Evolutionary conservation across 2,329 filamentous ascomycete species (phyloP).

Genomic region (Neoascochyta sp.): DNA sequence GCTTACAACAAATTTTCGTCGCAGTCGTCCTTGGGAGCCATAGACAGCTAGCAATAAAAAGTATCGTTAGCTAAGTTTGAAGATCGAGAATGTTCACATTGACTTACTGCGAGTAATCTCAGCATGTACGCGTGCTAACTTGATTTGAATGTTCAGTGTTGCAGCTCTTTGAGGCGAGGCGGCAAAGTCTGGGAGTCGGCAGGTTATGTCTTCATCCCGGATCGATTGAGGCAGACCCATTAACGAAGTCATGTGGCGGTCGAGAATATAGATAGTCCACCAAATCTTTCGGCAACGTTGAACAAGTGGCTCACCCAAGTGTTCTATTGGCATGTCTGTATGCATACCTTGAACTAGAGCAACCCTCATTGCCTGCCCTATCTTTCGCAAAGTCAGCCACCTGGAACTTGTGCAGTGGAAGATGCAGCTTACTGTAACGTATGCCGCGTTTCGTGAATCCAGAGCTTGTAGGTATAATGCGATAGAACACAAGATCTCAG

Average conservation of each 20-base stretch:
- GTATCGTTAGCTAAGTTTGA: slow-evolving; percentile 1
- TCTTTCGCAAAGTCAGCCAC: slow-evolving; percentile 24
- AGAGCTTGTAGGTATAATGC: slow-evolving; percentile 53
- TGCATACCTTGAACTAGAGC: slow-evolving; percentile 52
- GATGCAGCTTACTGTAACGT: slow-evolving; percentile 43
- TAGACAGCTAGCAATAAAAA: slow-evolving; percentile 38
- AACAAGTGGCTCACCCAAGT: slow-evolving; percentile 42
- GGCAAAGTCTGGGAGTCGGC: slow-evolving; percentile 45
- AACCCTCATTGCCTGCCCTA: slow-evolving; percentile 52
- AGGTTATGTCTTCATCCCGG: slow-evolving; percentile 51
- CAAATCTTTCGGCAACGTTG: slow-evolving; percentile 50
- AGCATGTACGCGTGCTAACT: slow-evolving; percentile 45
- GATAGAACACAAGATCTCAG: slow-evolving; percentile 52
- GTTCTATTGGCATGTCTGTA: slow-evolving; percentile 47
- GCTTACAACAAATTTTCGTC: slow-evolving; percentile 35
- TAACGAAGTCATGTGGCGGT: slow-evolving; percentile 53
- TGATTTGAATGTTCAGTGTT: slow-evolving; percentile 46
- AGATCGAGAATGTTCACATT: background rate
- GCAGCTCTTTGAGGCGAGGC: slow-evolving; percentile 39
- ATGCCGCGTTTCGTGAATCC: slow-evolving; percentile 47
- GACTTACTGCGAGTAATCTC: slow-evolving; percentile 45
- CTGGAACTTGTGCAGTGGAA: background rate
- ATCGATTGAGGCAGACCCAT: slow-evolving; percentile 53
- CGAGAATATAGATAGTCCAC: slow-evolving; percentile 55
- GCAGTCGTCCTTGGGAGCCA: slow-evolving; percentile 46